Evolutionary conservation across 2,329 filamentous ascomycete genomes (phyloP), one percentile per base, ranked within the genome.

Genomic region (Trichophyton equinum): DNA sequence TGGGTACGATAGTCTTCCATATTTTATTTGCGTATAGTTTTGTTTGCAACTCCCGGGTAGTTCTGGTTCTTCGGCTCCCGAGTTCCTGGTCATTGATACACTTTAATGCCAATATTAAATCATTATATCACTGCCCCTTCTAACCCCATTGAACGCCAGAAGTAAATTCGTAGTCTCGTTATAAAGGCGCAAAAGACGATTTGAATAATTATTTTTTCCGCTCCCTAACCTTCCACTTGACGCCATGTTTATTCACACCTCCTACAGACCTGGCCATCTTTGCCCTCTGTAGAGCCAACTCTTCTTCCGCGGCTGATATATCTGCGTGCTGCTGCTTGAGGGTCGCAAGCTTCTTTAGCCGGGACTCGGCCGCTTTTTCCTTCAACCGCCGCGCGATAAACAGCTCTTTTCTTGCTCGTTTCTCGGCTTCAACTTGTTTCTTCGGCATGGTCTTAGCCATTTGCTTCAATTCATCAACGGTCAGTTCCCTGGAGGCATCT

Each of bases 201-300:
- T 7, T 8, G 13, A 55, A 22, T 38, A 22, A 51, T 73, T 61
- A 84, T 67, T 77, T 76, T 76, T 85, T 85, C 65, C 84, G 75
- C 74, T 84, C 82, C 61, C 82, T 75, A 51, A 82, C 75, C 75
- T 85, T 86, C 77, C 83, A 86, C 67, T 83, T 85, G 66, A 83
- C 74, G 7, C 84, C 84, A 61, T 81, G 76, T 72, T 85, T 85
- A 71, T 85, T 86, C 60, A 81, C 76, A 0, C 84, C 84, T 18
- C 83, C 83, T 2, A 82, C 74, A 1, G 77, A 79, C 63, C 81
- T 80, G 64, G 78, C 79, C 83, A 86, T 85, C 70, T 79, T 81
- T 8, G 79, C 83, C 55, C 82, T 76, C 69, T 86, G 83, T 64
- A 78, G 70, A 49, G 84, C 82, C 22, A 86, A 70, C 66, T 81